Evolutionary conservation across 2,329 filamentous ascomycete genomes (phyloP), one percentile per base, ranked within the genome.

Genomic region (Acephala macrosclerotiorum): DNA sequence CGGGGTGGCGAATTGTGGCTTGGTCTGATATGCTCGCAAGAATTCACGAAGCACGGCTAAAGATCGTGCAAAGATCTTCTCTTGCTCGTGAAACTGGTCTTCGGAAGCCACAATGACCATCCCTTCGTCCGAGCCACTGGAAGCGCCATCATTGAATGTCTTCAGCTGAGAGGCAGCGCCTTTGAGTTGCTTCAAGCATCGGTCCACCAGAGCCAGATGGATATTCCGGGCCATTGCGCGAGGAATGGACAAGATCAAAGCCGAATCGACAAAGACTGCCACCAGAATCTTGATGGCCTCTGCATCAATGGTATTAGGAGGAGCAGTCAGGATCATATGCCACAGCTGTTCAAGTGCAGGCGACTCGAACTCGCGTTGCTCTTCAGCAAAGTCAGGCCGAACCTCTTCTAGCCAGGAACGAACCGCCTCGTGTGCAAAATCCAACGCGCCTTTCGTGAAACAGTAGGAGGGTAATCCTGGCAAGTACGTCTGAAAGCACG

Each of bases 251-350:
- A 77, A 66, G 53, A 90, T 85, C n/a, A 81, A 79, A 11, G 75
- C 72, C 73, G 84, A 87, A 35, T 87, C 80, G 38, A 96, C 82
- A 74, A 96, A 97, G 14, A 93, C 83, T 26, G 89, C 85, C 26
- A 94, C 92, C 3, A 97, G 86, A 25, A 89, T 88, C 59, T 83
- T 83, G 35, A 91, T 93, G 1, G 92, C 91, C 60, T 83, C 80
- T 22, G 85, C 83, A 70, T 92, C 92, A 57, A 96, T 88, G 0
- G 83, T 85, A 42, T 85, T 81, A 42, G 86, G 81, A 5, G 88
- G 87, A 1, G 91, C 88, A 18, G 86, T 89, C 61, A 97, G 80
- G 38, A 95, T 88, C 72, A 97, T 87, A 26, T 88, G 87, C 94
- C 94, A 97, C n/a, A 97, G 81, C 64, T 94, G 85, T 71, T 96